These are phyloP conservation scores for Byssoonygena ceratinophila DNA, from an alignment of 2,329 filamentous ascomycete species.

Conservation along the genomic window DNA sequence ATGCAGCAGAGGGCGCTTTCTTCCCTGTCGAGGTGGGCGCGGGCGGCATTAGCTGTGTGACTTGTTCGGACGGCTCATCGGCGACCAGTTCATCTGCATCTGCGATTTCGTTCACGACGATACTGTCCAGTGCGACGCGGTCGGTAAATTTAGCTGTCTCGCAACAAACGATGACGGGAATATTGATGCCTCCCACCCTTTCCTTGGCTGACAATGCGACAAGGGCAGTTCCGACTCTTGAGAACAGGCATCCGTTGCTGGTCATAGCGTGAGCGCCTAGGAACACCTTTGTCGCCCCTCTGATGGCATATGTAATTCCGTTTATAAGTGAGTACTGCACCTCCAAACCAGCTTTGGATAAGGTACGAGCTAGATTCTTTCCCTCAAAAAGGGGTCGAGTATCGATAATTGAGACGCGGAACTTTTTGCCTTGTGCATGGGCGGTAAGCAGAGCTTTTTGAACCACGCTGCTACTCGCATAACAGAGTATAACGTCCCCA, in stretches of 20 bases:
- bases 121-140: slow-evolving; percentile 78
- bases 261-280: slow-evolving; percentile 91
- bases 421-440: slow-evolving; percentile 57
- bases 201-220: slow-evolving; percentile 74
- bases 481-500: slow-evolving; percentile 76
- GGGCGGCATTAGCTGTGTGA: slow-evolving; percentile 11
- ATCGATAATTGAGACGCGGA: slow-evolving; percentile 78
- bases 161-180: slow-evolving; percentile 79
- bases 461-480: slow-evolving; percentile 74
- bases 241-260: slow-evolving; percentile 84
- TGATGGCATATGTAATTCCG: slow-evolving; percentile 63
- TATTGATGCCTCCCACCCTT: slow-evolving; percentile 44
- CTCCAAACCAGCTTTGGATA: slow-evolving; percentile 59
- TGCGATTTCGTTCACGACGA: slow-evolving; percentile 88
- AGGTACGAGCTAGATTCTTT: slow-evolving; percentile 57
- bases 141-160: slow-evolving; percentile 94
- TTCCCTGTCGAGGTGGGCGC: slow-evolving; percentile 23
- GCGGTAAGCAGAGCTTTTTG: slow-evolving; percentile 71
- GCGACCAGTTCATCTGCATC: slow-evolving; percentile 56
- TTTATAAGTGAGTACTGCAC: slow-evolving; percentile 76
- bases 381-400: slow-evolving; percentile 60
- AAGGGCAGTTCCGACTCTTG: slow-evolving; percentile 73
- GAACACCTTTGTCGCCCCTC: slow-evolving; percentile 61
- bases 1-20: slow-evolving; percentile 21
- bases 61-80: slow-evolving; percentile 10